These are phyloP conservation scores for Cytospora leucostoma DNA, from an alignment of 2,329 filamentous ascomycete genomes.

Conservation along the genomic window DNA sequence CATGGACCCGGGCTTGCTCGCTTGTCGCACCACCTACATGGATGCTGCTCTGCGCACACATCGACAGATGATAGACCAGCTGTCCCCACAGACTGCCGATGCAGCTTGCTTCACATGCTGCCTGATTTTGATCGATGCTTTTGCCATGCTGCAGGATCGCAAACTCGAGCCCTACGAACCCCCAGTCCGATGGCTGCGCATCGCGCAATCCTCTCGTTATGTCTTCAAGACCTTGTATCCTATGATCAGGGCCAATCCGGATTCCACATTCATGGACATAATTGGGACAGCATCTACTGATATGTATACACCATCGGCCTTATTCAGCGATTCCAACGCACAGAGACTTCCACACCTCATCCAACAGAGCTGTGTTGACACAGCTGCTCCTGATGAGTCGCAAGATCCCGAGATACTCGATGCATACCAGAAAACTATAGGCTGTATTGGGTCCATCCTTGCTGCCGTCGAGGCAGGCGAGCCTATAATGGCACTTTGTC, in stretches of 20 bases:
- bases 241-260: constrained; percentile 25
- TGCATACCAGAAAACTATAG: constrained; percentile 28
- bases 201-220: constrained; percentile 31
- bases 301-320: background rate
- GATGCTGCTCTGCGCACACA: constrained; percentile 30
- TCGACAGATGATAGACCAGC: constrained; percentile 24
- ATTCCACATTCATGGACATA: constrained; percentile 27
- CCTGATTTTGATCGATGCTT: constrained; percentile 31
- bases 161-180: constrained; percentile 31
- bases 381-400: background rate
- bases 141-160: constrained; percentile 29
- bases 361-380: background rate
- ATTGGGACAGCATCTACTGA: constrained; percentile 8
- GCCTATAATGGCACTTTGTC: constrained; percentile 23
- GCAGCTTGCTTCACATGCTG: constrained; percentile 32
- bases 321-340: background rate
- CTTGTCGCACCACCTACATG: constrained; percentile 29
- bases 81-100: constrained; percentile 29
- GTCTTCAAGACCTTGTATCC: constrained; percentile 27
- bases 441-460: constrained; percentile 30
- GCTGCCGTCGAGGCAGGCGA: constrained; percentile 26
- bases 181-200: constrained; percentile 32
- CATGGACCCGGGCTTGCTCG: constrained; percentile 9
- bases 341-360: background rate
- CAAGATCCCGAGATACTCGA: background rate